Conservation (phyloP, 2,329 filamentous ascomycete species). For the Monosporascus cannonballus region DNA sequence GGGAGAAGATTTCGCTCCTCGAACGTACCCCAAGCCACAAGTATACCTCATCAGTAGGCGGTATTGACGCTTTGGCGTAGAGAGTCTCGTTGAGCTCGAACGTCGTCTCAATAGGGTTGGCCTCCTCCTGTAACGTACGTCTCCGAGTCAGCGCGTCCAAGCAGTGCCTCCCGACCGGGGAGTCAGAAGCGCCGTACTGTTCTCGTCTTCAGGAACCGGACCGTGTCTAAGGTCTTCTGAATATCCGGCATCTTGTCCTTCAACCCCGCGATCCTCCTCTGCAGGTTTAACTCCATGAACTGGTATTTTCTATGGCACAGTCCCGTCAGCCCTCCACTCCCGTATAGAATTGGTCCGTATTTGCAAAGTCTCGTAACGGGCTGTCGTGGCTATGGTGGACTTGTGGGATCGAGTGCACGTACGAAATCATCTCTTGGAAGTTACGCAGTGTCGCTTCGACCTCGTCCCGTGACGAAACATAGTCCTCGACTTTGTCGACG, state of each 20-base stretch:
- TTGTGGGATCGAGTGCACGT: conserved; percentile 29
- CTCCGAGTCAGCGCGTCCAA: conserved; percentile 1
- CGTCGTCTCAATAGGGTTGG: conserved; percentile 77
- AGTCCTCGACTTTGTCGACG: conserved; percentile 84
- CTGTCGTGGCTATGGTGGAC: not conserved
- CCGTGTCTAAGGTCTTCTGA: conserved; percentile 88
- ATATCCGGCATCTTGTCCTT: conserved; percentile 97
- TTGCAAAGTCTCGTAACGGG: too few species aligned
- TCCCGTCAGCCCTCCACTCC: too few species aligned
- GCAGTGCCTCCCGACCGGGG: not conserved
- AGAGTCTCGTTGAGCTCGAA: conserved; percentile 97
- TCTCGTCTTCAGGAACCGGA: conserved; percentile 73
- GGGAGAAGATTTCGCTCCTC: not conserved
- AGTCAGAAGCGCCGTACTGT: conserved; percentile 45
- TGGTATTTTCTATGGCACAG: conserved; percentile 76
- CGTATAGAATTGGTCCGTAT: too few species aligned
- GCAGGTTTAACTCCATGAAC: conserved; percentile 96
- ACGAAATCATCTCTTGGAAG: conserved; percentile 94
- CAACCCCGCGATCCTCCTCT: conserved; percentile 72
- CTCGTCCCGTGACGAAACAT: conserved; percentile 70
- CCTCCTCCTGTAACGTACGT: conserved; percentile 33
- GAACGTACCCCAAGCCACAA: conserved; percentile 82
- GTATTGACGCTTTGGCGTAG: conserved; percentile 79
- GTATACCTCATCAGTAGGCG: conserved; percentile 84
- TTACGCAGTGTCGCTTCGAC: conserved; percentile 75